Evolutionary conservation across 257 asterid species (phyloP).

Genomic region (Solanum clarkiae): DNA sequence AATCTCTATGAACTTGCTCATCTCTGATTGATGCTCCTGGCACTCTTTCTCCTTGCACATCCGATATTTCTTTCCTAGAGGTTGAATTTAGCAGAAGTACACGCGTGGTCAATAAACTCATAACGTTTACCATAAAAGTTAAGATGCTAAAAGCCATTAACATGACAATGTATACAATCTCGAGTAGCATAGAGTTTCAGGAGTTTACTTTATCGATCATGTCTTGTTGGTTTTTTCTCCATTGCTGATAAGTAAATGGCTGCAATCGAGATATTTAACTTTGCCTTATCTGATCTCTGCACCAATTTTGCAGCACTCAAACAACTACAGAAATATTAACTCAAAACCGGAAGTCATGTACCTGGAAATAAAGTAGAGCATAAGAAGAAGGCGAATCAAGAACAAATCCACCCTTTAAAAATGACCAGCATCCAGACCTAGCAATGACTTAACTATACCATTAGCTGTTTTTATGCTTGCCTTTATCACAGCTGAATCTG

Average conservation of each 20-base stretch:
- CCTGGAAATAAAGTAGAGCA: not conserved
- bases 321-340: not conserved
- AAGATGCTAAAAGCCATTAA: not conserved
- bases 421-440: not conserved
- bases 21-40: slow-evolving; percentile 11
- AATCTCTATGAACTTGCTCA: slow-evolving; percentile 27
- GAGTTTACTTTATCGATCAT: not conserved
- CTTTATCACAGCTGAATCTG: not conserved
- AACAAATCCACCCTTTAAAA: slow-evolving; percentile 4
- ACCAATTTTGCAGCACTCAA: not conserved
- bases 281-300: not conserved
- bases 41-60: slow-evolving; percentile 13
- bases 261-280: not conserved
- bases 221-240: slow-evolving; percentile 1
- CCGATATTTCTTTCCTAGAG: slow-evolving; percentile 30
- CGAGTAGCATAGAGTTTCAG: not conserved
- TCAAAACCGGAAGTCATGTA: not conserved
- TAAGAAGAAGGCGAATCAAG: not conserved
- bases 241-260: not conserved
- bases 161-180: not conserved
- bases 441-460: not conserved
- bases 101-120: not conserved
- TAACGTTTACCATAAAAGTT: not conserved
- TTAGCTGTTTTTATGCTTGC: not conserved
- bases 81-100: not conserved